Evolutionary conservation across 495 filamentous ascomycete species (phyloP).

Genomic region (Tuber aestivum): DNA sequence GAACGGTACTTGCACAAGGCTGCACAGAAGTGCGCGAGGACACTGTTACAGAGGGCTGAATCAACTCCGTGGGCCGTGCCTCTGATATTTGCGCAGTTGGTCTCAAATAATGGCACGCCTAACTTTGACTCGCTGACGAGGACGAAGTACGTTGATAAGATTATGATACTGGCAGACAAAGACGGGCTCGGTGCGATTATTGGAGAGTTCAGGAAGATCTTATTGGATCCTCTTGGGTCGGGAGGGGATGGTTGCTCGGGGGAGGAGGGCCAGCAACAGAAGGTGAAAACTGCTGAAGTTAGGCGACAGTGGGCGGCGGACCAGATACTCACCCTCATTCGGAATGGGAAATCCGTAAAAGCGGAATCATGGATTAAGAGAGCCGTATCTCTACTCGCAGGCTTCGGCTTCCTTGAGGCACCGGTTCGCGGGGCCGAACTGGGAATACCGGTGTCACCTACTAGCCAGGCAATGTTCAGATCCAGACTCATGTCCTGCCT

Average conservation of each 20-base stretch:
- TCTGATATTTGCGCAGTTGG: constrained; percentile 57
- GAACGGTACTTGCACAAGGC: constrained; percentile 79
- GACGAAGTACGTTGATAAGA: constrained; percentile 76
- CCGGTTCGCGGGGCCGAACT: constrained; percentile 40
- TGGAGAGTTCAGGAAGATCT: constrained; percentile 47
- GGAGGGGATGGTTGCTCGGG: constrained; percentile 15
- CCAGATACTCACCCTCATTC: constrained; percentile 49
- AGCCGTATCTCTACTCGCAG: constrained; percentile 42
- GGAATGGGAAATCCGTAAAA: constrained; percentile 39
- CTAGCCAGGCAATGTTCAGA: constrained; percentile 63
- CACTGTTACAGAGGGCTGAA: constrained; percentile 61
- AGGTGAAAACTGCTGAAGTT: constrained; percentile 41
- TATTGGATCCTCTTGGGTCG: constrained; percentile 42
- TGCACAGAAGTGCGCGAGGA: constrained; percentile 64
- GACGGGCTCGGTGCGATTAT: constrained; percentile 46
- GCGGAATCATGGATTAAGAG: constrained; percentile 35
- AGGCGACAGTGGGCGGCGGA: constrained; percentile 47
- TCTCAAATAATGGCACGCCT: constrained; percentile 61
- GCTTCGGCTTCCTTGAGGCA: constrained; percentile 46
- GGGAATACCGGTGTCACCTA: constrained; percentile 51
- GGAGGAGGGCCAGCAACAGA: constrained; percentile 49
- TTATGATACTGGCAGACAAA: constrained; percentile 59
- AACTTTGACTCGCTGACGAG: constrained; percentile 84
- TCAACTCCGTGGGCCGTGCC: constrained; percentile 56
- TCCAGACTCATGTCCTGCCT: constrained; percentile 62